Evolutionary conservation across 1,284 basidiomycete species (phyloP).

Genomic region (Irpex sp.): DNA sequence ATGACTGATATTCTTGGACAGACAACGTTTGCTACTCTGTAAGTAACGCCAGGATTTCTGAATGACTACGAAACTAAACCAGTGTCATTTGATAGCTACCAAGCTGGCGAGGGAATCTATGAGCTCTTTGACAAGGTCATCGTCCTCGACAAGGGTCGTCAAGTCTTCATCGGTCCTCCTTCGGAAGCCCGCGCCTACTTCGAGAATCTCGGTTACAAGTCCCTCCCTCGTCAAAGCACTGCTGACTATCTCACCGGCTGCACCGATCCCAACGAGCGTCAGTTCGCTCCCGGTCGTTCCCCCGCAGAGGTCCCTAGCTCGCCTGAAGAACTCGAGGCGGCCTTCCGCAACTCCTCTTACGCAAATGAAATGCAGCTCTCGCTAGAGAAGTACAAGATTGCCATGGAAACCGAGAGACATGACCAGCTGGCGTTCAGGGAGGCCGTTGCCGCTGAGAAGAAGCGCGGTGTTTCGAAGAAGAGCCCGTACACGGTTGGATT

Average conservation of each 20-base stretch:
- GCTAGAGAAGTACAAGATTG: constrained; percentile 60
- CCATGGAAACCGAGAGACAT: constrained; percentile 60
- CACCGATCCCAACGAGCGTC: constrained; percentile 84
- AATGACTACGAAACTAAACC: background rate
- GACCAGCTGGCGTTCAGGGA: constrained; percentile 75
- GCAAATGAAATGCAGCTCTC: constrained; percentile 46
- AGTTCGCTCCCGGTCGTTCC: constrained; percentile 72
- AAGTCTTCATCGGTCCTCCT: constrained; percentile 80
- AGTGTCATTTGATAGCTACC: constrained; percentile 50
- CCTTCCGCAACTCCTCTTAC: constrained; percentile 58
- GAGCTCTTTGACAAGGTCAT: constrained; percentile 61
- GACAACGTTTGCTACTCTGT: constrained; percentile 77
- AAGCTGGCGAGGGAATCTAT: constrained; percentile 77
- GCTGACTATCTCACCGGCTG: constrained; percentile 80
- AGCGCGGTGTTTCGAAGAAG: constrained; percentile 78
- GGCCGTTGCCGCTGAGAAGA: constrained; percentile 79
- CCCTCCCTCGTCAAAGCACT: constrained; percentile 70
- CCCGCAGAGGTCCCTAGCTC: constrained; percentile 67
- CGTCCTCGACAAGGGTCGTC: constrained; percentile 78
- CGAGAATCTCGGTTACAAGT: constrained; percentile 70
- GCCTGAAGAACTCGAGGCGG: constrained; percentile 68
- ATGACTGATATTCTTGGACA: constrained; percentile 77
- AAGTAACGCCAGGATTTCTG: constrained; percentile 31
- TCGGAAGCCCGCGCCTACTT: constrained; percentile 77
- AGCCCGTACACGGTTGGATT: constrained; percentile 88